Evolutionary conservation across 2,329 filamentous ascomycete genomes (phyloP).

Genomic region (Ceratocystis albifundus): DNA sequence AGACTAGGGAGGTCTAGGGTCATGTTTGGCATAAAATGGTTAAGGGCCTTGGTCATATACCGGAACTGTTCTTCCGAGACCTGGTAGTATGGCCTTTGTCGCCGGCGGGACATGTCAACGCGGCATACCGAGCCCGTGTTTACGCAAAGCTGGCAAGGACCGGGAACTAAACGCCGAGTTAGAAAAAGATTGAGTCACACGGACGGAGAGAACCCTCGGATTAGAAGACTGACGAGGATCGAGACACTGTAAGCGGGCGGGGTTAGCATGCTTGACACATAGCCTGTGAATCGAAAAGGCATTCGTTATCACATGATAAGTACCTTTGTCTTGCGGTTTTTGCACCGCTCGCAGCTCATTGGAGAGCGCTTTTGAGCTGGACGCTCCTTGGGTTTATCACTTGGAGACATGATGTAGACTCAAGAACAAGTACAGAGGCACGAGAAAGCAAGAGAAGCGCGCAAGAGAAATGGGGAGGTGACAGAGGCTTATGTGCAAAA

Average conservation of each 20-base stretch:
- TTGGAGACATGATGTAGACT: conserved; percentile 9
- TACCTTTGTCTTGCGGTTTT: conserved; percentile 28
- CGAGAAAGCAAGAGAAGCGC: not conserved
- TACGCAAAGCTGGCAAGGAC: conserved; percentile 28
- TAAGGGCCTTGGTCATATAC: conserved; percentile 28
- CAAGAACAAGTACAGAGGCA: not conserved
- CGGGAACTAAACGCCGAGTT: conserved; percentile 25
- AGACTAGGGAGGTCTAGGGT: conserved; percentile 27
- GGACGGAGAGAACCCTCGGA: not conserved
- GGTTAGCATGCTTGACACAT: not conserved
- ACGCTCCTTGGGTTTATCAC: conserved; percentile 13
- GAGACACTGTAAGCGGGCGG: conserved; percentile 20
- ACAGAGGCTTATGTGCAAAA: not conserved
- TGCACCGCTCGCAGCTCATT: conserved; percentile 29
- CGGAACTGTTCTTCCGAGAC: conserved; percentile 28
- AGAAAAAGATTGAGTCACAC: not conserved
- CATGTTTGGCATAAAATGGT: conserved; percentile 27
- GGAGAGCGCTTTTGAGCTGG: conserved; percentile 26
- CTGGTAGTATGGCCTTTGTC: conserved; percentile 29
- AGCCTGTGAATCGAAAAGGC: not conserved
- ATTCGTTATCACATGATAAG: conserved; percentile 24
- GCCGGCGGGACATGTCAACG: conserved; percentile 27
- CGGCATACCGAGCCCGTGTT: conserved; percentile 27
- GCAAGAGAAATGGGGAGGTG: not conserved
- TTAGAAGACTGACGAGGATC: conserved; percentile 18